These are phyloP conservation scores for Sarcomyxa edulis DNA, from an alignment of 768 basidiomycete genomes.

Conservation along the genomic window DNA sequence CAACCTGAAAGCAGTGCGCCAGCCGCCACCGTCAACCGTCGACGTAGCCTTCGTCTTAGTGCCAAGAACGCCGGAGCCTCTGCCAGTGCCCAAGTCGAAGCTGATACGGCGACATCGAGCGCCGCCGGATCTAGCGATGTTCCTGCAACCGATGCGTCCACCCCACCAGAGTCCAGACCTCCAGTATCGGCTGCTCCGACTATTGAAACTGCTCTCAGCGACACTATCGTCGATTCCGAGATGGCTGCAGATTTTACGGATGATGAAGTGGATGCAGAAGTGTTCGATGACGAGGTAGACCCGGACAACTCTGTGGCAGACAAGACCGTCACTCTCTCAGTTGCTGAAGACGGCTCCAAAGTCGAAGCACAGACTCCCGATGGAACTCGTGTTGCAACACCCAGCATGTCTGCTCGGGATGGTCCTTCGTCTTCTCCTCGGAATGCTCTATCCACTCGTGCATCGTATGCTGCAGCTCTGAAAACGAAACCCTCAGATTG, in stretches of 20 bases:
- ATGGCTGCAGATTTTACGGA: constrained; percentile 76
- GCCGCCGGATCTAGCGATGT: no score
- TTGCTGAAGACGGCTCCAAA: constrained; percentile 89
- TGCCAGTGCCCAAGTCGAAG: constrained; percentile 9
- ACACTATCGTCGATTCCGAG: constrained; percentile 59
- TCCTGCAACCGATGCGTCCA: constrained; percentile 5
- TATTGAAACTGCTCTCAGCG: constrained; percentile 44
- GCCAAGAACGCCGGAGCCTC: constrained; percentile 48
- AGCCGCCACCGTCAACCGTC: constrained; percentile 44
- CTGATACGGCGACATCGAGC: constrained; percentile 2
- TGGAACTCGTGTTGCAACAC: constrained; percentile 90
- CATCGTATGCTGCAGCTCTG: constrained; percentile 91
- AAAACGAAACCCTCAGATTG: constrained; percentile 92
- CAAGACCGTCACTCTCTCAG: constrained; percentile 81
- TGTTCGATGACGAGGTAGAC: constrained; percentile 86
- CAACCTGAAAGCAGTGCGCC: constrained; percentile 24
- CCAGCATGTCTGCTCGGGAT: constrained; percentile 48
- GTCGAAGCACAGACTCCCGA: constrained; percentile 96
- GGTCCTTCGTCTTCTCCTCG: constrained; percentile 24
- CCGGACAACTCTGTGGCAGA: constrained; percentile 65
- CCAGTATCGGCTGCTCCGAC: constrained; percentile 20
- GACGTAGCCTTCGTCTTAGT: constrained; percentile 81
- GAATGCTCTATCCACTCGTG: constrained; percentile 28
- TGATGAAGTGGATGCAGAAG: constrained; percentile 83
- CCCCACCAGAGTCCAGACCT: constrained; percentile 7